Evolutionary conservation across 1,284 basidiomycete genomes (phyloP), one percentile per base, ranked within the genome.

Genomic region (Hemileia vastatrix): DNA sequence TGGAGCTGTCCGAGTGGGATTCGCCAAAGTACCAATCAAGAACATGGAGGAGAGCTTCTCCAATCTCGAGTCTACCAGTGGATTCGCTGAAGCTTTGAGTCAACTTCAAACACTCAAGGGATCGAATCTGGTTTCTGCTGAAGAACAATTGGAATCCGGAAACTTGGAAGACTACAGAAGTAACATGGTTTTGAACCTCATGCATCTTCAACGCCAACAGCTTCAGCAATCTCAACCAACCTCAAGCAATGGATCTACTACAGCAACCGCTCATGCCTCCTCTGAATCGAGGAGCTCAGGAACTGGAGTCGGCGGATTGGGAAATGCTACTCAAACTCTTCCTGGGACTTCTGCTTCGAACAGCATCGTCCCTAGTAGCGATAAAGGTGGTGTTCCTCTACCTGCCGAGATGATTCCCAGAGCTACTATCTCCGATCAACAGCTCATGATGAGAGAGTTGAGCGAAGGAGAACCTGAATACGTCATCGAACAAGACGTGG

Each of bases 361-460:
- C 57, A 72, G 71, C 65, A 73, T 75, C 40, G 73, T 72, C 6
- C 73, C 73, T 3, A 72, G 72, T 67, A 74, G 72, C 64, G 73
- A 74, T 57, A 71, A 70, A 64, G 73, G 73, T 45, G 73, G 73
- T 27, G 70, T 75, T 4, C 72, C 73, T 2, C 67, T 75, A 6
- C 73, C 73, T 5, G 52, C 67, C 23, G 72, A 73, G 47, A 69
- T 73, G 64, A 63, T 64, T 55, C n/a, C n/a, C n/a, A n/a, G n/a
- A n/a, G n/a, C n/a, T n/a, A n/a, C n/a, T n/a, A n/a, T 66, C 23
- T 65, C 64, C 13, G 75, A 96, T 76, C 88, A 94, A 77, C 91
- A 95, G 77, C 88, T 96, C 84, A 86, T 97, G 67, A 88, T 97
- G 86, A 85, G 86, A 72, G 88, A 96, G 74, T 80, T 98, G 33